Percentiles rank a stretch among this genome's conserved stretches.
These are phyloP conservation scores for Lichtheimia hyalospora DNA, from an alignment of 371 early-diverging fungal genomes.

Conservation along the genomic window DNA sequence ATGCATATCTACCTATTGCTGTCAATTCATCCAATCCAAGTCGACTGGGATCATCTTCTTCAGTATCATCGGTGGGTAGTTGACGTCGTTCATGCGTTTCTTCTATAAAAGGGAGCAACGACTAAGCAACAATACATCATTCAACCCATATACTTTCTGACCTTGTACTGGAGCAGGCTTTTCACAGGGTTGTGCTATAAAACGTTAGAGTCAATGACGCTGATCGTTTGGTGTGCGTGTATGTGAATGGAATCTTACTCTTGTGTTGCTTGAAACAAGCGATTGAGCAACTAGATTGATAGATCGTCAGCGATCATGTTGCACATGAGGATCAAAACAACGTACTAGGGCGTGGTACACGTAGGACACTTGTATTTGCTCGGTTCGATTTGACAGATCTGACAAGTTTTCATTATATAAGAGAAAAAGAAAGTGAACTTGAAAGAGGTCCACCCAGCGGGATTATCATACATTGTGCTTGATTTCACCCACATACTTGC, in stretches of 20 bases:
- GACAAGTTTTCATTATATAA: neutral
- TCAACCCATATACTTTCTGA: neutral
- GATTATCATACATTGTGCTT: no score
- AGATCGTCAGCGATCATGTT: no score
- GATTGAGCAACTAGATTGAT: slow-evolving; percentile 32
- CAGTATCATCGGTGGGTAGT: slow-evolving; percentile 2
- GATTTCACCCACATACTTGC: no score
- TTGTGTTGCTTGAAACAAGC: slow-evolving; percentile 44
- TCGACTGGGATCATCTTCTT: slow-evolving; percentile 7
- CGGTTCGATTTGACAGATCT: slow-evolving; percentile 27
- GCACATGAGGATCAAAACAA: neutral
- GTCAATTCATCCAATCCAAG: slow-evolving; percentile 2
- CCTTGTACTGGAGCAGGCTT: neutral
- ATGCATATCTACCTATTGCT: slow-evolving; percentile 3
- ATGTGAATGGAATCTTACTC: slow-evolving; percentile 14
- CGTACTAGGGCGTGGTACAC: slow-evolving; percentile 40
- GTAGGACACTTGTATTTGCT: slow-evolving; percentile 46
- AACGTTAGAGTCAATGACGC: neutral
- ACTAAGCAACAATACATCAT: neutral
- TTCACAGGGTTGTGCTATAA: slow-evolving; percentile 9
- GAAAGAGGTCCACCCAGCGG: neutral
- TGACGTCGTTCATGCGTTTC: neutral
- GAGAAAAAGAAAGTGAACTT: neutral
- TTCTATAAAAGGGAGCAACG: neutral
- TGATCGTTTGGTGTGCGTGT: no score